phyloP scores from a whole-genome alignment of 768 basidiomycete genomes.

The Lentinula lateritia region DNA sequence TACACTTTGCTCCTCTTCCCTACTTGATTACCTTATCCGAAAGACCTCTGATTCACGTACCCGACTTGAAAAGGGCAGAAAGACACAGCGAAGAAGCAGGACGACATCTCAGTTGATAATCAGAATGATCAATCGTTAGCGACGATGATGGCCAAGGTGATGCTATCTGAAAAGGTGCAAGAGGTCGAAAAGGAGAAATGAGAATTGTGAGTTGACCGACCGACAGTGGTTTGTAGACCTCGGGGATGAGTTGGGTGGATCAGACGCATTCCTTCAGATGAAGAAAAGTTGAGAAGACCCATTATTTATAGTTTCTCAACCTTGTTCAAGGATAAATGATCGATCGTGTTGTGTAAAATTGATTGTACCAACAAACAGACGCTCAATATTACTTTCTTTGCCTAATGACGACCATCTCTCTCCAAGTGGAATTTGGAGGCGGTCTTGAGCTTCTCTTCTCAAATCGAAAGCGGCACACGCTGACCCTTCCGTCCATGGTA shows the following conservation, averaged over 20 bases:
- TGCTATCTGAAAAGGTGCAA: conserved; percentile 17
- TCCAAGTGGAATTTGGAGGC: conserved; percentile 78
- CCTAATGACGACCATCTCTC: conserved; percentile 21
- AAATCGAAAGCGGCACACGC: conserved; percentile 53
- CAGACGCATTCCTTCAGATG: no score
- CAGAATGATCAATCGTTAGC: conserved; percentile 13
- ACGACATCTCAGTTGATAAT: conserved; percentile 18
- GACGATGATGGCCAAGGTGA: conserved; percentile 25
- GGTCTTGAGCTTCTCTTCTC: conserved; percentile 84
- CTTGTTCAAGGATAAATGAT: no score
- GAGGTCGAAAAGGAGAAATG: not conserved
- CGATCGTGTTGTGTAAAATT: not conserved
- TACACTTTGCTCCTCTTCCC: not conserved
- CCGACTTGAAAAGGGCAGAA: not conserved
- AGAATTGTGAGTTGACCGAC: not conserved
- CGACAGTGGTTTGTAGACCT: no score
- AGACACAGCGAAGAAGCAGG: conserved; percentile 13
- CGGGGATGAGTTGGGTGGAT: no score
- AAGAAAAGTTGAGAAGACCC: no score
- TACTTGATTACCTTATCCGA: not conserved
- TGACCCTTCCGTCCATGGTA: conserved; percentile 48
- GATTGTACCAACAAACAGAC: conserved; percentile 5
- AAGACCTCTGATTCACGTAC: not conserved
- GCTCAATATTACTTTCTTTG: conserved; percentile 13
- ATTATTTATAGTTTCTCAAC: no score